These are phyloP conservation scores for Backusella morwellensis DNA, from an alignment of 192 early-diverging fungal genomes.

Conservation along the genomic window DNA sequence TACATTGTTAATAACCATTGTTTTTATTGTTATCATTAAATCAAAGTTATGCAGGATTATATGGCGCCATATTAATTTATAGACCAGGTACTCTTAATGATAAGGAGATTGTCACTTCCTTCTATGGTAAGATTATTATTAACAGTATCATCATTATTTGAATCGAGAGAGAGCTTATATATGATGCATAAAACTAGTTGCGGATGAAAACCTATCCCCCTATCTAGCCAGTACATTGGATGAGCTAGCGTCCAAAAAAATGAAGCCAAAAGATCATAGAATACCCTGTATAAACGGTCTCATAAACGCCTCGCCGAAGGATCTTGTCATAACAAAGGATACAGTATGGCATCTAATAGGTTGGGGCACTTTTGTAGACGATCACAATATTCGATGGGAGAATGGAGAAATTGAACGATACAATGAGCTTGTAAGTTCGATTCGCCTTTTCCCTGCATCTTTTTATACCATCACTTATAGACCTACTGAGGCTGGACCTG, in stretches of 20 bases:
- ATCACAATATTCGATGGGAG: constrained; percentile 19
- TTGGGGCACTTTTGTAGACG: constrained; percentile 26
- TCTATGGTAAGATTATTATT: constrained; percentile 20
- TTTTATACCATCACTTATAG: constrained; percentile 21
- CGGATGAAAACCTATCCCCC: constrained; percentile 29
- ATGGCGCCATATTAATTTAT: constrained; percentile 34
- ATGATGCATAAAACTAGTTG: not conserved
- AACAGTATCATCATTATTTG: not conserved
- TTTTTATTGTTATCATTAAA: not conserved
- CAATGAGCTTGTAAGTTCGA: not conserved
- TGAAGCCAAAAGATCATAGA: not conserved
- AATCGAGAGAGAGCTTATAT: not conserved
- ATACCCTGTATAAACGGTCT: constrained; percentile 28
- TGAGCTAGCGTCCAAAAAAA: not conserved
- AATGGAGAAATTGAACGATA: not conserved
- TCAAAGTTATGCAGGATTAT: constrained; percentile 29
- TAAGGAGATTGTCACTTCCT: constrained; percentile 25
- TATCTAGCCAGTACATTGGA: constrained; percentile 18
- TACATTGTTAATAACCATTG: not conserved
- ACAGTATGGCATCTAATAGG: constrained; percentile 29
- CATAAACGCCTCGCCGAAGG: not conserved
- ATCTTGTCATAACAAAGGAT: not conserved
- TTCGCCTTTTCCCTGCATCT: constrained; percentile 23
- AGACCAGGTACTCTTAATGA: constrained; percentile 11
- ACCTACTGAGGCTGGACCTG: not conserved